These are phyloP conservation scores for Canavalia ensiformis DNA, from an alignment of 306 rosid genomes.

Conservation along the genomic window DNA sequence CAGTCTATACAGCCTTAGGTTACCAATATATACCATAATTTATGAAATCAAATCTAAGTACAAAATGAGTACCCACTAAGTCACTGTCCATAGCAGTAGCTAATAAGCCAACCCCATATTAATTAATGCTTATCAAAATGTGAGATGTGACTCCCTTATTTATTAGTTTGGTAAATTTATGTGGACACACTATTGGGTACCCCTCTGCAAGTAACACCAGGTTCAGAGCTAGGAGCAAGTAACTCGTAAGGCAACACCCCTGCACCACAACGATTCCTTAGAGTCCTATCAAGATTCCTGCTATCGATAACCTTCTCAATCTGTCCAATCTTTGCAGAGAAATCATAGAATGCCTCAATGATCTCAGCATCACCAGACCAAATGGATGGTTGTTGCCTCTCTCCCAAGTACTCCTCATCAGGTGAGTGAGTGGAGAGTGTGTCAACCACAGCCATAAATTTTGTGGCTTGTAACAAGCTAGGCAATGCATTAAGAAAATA, in stretches of 20 bases:
- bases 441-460: conserved; percentile 93
- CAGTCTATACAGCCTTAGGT: conserved; percentile 27
- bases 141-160: conserved; percentile 37
- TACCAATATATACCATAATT: background rate
- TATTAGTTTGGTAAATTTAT: conserved; percentile 33
- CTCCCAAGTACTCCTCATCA: conserved; percentile 96
- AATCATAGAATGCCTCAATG: conserved; percentile 69
- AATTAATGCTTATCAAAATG: conserved; percentile 21
- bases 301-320: conserved; percentile 82
- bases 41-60: conserved; percentile 27
- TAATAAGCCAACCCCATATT: conserved; percentile 11
- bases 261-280: conserved; percentile 89
- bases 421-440: conserved; percentile 87
- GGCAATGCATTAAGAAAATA: conserved; percentile 80
- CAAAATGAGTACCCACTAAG: conserved; percentile 28
- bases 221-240: conserved; percentile 88
- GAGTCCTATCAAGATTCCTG: conserved; percentile 63
- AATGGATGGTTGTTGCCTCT: conserved; percentile 73
- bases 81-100: conserved; percentile 21
- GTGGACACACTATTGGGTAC: conserved; percentile 94
- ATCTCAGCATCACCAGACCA: conserved; percentile 83
- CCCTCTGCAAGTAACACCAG: conserved; percentile 98
- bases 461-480: conserved; percentile 69
- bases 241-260: conserved; percentile 93
- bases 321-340: conserved; percentile 69